Conservation (phyloP, 306 rosid species). For the Senna tora region DNA sequence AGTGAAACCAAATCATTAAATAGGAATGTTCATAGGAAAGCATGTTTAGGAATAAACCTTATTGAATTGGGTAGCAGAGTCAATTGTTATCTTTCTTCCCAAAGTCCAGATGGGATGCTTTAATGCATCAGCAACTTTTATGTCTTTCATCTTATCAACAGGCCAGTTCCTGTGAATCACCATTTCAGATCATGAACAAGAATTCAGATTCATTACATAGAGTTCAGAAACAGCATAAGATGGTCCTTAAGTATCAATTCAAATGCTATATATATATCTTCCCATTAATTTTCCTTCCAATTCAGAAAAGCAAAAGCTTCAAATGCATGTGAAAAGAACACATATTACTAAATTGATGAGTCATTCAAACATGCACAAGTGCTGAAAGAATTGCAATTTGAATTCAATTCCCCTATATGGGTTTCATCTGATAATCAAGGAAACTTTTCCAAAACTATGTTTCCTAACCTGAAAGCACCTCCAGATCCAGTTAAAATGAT, state of each 20-base stretch:
- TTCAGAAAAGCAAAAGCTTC: no score
- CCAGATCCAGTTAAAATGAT: conserved; percentile 88
- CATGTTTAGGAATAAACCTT: conserved; percentile 48
- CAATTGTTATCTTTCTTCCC: conserved; percentile 90
- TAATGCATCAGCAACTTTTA: conserved; percentile 81
- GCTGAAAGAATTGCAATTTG: no score
- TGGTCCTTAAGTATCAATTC: no score
- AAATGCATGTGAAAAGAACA: no score
- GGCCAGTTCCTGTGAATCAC: conserved; percentile 73
- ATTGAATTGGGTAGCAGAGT: conserved; percentile 93
- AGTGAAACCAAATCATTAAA: no score
- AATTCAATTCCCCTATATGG: neutral
- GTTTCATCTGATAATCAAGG: conserved; percentile 17
- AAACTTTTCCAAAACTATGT: conserved; percentile 21
- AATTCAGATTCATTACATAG: neutral
- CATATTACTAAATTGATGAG: no score
- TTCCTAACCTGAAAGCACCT: conserved; percentile 82
- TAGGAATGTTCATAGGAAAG: no score
- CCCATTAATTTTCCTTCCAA: no score
- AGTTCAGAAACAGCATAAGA: no score
- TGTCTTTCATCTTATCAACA: conserved; percentile 76
- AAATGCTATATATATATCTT: no score
- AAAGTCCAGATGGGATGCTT: conserved; percentile 94
- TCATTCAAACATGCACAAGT: no score
- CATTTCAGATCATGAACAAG: neutral